Conservation (phyloP, 1,139 yeast genomes). For the Suhomyces taliae region DNA sequence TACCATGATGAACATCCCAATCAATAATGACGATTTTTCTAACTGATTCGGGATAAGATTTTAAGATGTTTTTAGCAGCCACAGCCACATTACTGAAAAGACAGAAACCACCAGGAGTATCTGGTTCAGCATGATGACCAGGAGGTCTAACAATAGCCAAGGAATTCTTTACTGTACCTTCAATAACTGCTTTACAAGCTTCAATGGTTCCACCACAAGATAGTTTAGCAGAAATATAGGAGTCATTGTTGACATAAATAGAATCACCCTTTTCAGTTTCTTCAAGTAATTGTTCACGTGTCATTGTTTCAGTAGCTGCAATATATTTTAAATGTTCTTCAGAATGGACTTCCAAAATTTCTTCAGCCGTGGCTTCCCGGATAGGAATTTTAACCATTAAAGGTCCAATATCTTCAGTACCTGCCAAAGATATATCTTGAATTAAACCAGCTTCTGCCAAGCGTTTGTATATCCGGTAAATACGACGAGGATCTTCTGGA, state of each 20-base stretch:
- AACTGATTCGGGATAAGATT: constrained; percentile 84
- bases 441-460: constrained; percentile 93
- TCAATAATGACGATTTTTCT: constrained; percentile 81
- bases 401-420: constrained; percentile 82
- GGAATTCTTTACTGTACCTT: constrained; percentile 87
- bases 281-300: constrained; percentile 71
- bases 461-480: constrained; percentile 87
- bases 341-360: constrained; percentile 83
- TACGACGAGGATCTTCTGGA: constrained; percentile 98
- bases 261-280: constrained; percentile 94
- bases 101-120: constrained; percentile 95
- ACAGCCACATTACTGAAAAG: constrained; percentile 95
- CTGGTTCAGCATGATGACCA: constrained; percentile 99
- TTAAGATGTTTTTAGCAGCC: constrained; percentile 84
- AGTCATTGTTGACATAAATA: constrained; percentile 91
- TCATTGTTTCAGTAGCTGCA: constrained; percentile 74
- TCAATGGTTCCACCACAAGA: constrained; percentile 98
- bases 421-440: constrained; percentile 76
- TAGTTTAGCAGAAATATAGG: constrained; percentile 80
- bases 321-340: constrained; percentile 76
- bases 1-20: constrained; percentile 99
- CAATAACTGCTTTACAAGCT: constrained; percentile 93
- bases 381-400: constrained; percentile 86
- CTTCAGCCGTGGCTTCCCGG: constrained; percentile 85
- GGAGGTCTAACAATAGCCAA: constrained; percentile 97